A percentile compares a stretch with the other conserved stretches of the same genome.
These are phyloP conservation scores for Herpetospermum pedunculosum DNA, from an alignment of 306 rosid species.

Conservation along the genomic window DNA sequence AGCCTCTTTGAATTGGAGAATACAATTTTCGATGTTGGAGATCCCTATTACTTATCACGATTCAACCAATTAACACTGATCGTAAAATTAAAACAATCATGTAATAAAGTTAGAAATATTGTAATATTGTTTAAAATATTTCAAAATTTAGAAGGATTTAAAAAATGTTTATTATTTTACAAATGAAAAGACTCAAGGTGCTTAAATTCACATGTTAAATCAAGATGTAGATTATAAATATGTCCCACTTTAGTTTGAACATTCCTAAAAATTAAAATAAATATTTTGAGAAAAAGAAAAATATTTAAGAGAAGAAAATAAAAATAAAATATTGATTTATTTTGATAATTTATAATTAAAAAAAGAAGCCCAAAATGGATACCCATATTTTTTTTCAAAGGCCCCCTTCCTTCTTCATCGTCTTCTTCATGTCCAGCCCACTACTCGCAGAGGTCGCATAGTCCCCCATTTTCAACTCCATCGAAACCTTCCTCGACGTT, in stretches of 20 bases:
- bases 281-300: neutral
- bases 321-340: neutral
- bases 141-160: neutral
- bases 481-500: slow-evolving; percentile 22
- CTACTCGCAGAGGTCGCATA: slow-evolving; percentile 82
- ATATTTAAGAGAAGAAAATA: neutral
- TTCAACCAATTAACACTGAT: too few species aligned
- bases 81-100: too few species aligned
- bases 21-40: too few species aligned
- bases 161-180: neutral
- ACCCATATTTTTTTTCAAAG: slow-evolving; percentile 39
- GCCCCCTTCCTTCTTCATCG: slow-evolving; percentile 54
- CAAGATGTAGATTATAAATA: neutral
- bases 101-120: neutral
- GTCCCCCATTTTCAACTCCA: slow-evolving; percentile 30
- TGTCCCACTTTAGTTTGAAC: neutral
- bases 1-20: too few species aligned
- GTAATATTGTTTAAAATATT: neutral
- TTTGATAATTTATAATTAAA: neutral
- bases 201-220: neutral
- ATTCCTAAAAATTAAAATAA: neutral
- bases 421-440: slow-evolving; percentile 90
- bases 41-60: too few species aligned
- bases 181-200: neutral
- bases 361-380: slow-evolving; percentile 71